These are phyloP conservation scores for Tetraselmis chui DNA, from an alignment of 139 green algal genomes.

Conservation along the genomic window DNA sequence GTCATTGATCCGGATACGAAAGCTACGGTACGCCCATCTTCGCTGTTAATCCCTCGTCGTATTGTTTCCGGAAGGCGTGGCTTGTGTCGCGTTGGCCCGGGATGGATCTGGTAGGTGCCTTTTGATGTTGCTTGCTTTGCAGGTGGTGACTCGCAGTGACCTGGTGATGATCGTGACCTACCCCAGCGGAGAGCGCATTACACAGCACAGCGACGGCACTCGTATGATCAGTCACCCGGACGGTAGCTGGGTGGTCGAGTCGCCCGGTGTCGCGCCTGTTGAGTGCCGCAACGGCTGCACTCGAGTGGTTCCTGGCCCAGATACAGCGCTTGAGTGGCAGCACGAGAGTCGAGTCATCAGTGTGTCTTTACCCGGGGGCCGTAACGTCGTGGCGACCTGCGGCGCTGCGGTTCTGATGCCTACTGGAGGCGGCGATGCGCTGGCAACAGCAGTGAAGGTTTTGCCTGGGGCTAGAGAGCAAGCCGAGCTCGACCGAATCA, in stretches of 20 bases:
- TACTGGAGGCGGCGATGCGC: not conserved
- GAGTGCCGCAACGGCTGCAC: not conserved
- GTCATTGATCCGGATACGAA: not conserved
- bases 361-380: not conserved
- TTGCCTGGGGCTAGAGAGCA: not conserved
- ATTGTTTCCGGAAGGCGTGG: no score
- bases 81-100: no score
- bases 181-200: conserved; percentile 20
- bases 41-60: no score
- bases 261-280: conserved; percentile 20
- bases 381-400: not conserved
- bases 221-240: conserved; percentile 17
- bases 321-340: not conserved
- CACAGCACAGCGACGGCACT: conserved; percentile 38
- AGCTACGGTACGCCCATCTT: not conserved
- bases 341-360: not conserved
- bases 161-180: conserved; percentile 33
- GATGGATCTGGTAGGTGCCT: no score
- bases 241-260: conserved; percentile 33
- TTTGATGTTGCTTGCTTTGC: no score
- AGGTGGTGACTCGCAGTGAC: conserved; percentile 22
- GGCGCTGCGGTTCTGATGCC: not conserved
- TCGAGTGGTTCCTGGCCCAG: not conserved
- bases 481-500: not conserved
- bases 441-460: not conserved